Evolutionary conservation across 495 filamentous ascomycete species (phyloP).

Genomic region (Neurospora sp.): DNA sequence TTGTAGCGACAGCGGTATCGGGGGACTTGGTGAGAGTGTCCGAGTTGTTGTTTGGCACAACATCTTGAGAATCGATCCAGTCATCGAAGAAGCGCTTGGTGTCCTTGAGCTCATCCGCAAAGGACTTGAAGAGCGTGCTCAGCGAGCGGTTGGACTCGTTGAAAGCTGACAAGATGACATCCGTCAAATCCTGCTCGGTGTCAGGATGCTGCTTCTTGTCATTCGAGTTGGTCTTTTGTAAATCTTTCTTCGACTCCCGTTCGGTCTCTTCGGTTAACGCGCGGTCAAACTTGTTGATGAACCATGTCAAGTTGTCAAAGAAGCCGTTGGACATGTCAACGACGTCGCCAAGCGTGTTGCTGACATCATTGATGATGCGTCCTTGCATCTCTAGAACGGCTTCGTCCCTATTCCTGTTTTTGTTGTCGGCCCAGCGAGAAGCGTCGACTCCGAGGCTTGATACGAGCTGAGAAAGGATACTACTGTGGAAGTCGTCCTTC

Average conservation of each 20-base stretch:
- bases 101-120: slow-evolving; percentile 2
- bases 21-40: background rate
- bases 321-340: background rate
- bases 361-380: background rate
- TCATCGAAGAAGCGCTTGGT: background rate
- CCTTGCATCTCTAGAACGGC: background rate
- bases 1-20: background rate
- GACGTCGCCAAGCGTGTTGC: background rate
- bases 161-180: slow-evolving; percentile 7
- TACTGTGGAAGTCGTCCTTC: background rate
- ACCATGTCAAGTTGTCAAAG: background rate
- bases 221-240: background rate
- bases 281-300: background rate
- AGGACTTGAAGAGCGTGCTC: slow-evolving; percentile 7
- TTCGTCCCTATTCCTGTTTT: background rate
- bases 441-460: background rate
- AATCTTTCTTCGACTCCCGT: background rate
- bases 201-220: background rate
- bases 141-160: slow-evolving; percentile 14
- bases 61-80: background rate
- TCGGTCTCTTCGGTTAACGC: background rate
- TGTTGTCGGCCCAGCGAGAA: background rate
- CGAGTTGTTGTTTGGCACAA: background rate
- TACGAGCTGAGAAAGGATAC: background rate
- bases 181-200: slow-evolving; percentile 10